These are phyloP conservation scores for Amorphotheca resinae DNA, from an alignment of 495 filamentous ascomycete genomes.

Conservation along the genomic window DNA sequence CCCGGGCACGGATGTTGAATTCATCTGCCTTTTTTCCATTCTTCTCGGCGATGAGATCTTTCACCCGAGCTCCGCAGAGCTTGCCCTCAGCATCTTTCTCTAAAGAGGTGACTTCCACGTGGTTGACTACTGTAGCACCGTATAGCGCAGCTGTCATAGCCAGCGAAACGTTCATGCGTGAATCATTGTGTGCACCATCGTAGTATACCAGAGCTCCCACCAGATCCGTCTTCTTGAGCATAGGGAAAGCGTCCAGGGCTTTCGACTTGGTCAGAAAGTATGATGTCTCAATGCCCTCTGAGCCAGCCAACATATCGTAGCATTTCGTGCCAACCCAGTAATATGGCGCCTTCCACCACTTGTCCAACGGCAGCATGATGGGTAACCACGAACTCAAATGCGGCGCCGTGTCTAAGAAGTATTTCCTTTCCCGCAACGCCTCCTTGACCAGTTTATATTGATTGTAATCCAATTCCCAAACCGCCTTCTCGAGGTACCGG, in stretches of 20 bases:
- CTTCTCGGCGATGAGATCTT: conserved; percentile 56
- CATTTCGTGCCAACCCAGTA: conserved; percentile 95
- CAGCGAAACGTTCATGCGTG: conserved; percentile 93
- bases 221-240: conserved; percentile 78
- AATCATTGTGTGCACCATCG: conserved; percentile 97
- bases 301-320: conserved; percentile 89
- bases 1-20: conserved; percentile 73
- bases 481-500: conserved; percentile 90
- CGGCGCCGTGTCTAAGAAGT: conserved; percentile 91
- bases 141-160: conserved; percentile 94
- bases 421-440: conserved; percentile 89
- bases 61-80: conserved; percentile 66
- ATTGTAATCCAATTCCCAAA: conserved; percentile 91
- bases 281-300: conserved; percentile 92
- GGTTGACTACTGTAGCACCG: conserved; percentile 84
- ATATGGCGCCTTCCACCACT: conserved; percentile 96
- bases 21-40: conserved; percentile 37
- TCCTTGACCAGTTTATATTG: conserved; percentile 91
- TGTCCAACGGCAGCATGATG: conserved; percentile 92
- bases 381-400: conserved; percentile 92
- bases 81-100: conserved; percentile 69
- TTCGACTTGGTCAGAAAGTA: conserved; percentile 94
- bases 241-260: conserved; percentile 93
- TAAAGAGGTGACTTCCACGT: conserved; percentile 77
- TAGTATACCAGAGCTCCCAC: conserved; percentile 95